Percentiles rank a stretch among this genome's conserved stretches.
Evolutionary conservation across 176 grass and related monocot genomes (phyloP).

Genomic region (Areca catechu): DNA sequence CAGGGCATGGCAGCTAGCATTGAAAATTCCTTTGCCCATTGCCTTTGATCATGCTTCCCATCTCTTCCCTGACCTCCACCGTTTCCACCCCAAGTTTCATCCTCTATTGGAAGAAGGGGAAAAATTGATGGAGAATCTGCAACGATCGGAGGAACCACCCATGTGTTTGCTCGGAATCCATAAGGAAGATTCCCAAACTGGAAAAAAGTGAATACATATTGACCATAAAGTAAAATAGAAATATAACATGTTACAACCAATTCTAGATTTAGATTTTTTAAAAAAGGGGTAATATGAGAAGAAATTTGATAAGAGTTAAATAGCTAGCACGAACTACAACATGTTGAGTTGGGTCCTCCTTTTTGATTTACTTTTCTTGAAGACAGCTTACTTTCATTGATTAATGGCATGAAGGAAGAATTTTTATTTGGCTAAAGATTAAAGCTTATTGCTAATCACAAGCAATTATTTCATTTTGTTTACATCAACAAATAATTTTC

Average conservation of each 20-base stretch:
- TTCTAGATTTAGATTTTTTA: no score
- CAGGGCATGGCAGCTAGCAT: constrained; percentile 87
- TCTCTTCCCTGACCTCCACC: constrained; percentile 86
- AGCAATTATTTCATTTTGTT: no score
- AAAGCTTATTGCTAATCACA: no score
- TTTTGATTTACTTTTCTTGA: no score
- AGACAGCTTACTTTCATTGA: no score
- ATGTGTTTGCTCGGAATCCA: constrained; percentile 97
- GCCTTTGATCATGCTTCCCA: constrained; percentile 54
- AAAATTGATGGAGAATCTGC: constrained; percentile 64
- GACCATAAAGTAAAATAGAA: constrained; percentile 2
- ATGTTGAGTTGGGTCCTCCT: no score
- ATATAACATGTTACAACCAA: neutral
- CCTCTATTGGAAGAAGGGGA: constrained; percentile 86
- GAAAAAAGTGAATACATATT: constrained; percentile 3
- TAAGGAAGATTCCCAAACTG: constrained; percentile 99
- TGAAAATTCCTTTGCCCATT: constrained; percentile 77
- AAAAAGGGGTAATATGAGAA: no score
- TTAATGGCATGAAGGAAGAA: no score
- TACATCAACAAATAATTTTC: no score
- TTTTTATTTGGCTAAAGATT: no score
- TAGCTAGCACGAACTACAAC: no score
- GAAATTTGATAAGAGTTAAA: no score
- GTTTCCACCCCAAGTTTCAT: constrained; percentile 79
- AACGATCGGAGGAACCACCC: constrained; percentile 69